Conservation (phyloP, 352 stramenopile genomes). For the Globisporangium carolinianum region DNA sequence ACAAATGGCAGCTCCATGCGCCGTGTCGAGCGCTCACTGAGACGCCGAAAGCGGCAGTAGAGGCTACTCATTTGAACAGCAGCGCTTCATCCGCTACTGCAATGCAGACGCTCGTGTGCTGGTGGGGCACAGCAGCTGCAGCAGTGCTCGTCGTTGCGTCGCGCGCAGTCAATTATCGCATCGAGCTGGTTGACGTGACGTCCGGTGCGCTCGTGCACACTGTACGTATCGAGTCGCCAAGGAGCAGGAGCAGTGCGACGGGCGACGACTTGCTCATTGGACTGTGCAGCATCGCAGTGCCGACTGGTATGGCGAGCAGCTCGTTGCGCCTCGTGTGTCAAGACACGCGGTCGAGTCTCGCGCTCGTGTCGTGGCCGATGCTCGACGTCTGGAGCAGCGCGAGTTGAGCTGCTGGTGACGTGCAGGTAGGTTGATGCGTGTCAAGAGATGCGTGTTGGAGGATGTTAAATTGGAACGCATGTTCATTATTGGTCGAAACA, state of each 20-base stretch:
- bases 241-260: background rate
- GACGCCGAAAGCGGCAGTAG: conserved; percentile 34
- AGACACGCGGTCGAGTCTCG: conserved; percentile 30
- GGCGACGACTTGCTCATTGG: conserved; percentile 22
- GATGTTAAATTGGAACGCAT: background rate
- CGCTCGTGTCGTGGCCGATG: conserved; percentile 41
- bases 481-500: too few relatives aligned
- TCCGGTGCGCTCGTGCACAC: conserved; percentile 40
- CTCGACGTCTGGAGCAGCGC: conserved; percentile 12
- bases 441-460: background rate
- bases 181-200: conserved; percentile 45
- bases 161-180: conserved; percentile 15
- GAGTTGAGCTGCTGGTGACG: too few relatives aligned
- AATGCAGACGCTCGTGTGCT: conserved; percentile 43
- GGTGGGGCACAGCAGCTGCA: conserved; percentile 21
- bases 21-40: conserved; percentile 22
- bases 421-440: background rate
- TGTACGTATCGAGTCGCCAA: conserved; percentile 18
- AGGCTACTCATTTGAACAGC: conserved; percentile 11
- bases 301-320: background rate
- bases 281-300: conserved; percentile 12
- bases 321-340: conserved; percentile 28
- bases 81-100: background rate
- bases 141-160: conserved; percentile 41
- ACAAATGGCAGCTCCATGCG: conserved; percentile 20